Percentiles rank a stretch among this genome's conserved stretches.
Conservation (phyloP, 257 asterid species). For the Parsonsia alboflavescens region DNA sequence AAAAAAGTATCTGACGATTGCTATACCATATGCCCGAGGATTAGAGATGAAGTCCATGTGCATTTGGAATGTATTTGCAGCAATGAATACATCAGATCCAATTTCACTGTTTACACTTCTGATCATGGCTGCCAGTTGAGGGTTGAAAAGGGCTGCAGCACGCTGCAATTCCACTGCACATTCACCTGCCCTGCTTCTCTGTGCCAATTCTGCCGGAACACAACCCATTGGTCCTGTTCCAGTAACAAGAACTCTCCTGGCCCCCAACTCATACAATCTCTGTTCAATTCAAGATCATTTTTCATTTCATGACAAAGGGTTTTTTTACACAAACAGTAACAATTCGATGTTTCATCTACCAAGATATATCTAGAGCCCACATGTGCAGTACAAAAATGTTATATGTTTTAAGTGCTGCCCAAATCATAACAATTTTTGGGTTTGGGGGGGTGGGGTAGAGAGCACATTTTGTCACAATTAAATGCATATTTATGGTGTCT, state of each 20-base stretch:
- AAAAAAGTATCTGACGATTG: not conserved
- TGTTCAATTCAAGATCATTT: slow-evolving; percentile 9
- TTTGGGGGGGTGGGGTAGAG: not conserved
- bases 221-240: slow-evolving; percentile 90
- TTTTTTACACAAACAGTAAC: too few relatives aligned
- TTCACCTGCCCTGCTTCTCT: slow-evolving; percentile 55
- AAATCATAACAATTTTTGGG: too few relatives aligned
- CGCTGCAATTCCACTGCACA: slow-evolving; percentile 54
- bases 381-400: not conserved
- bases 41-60: slow-evolving; percentile 49
- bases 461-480: not conserved
- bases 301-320: not conserved
- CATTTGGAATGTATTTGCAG: slow-evolving; percentile 56
- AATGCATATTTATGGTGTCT: not conserved
- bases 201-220: slow-evolving; percentile 79
- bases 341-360: too few relatives aligned
- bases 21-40: slow-evolving; percentile 71
- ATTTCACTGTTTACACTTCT: slow-evolving; percentile 37
- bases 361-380: not conserved
- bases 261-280: slow-evolving; percentile 64
- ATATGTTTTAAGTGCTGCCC: too few relatives aligned
- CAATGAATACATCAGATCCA: slow-evolving; percentile 55
- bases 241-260: slow-evolving; percentile 57
- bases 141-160: slow-evolving; percentile 59
- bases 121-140: slow-evolving; percentile 52